These are phyloP conservation scores for Clonostachys rhizophaga DNA, from an alignment of 2,329 filamentous ascomycete species.

Conservation along the genomic window DNA sequence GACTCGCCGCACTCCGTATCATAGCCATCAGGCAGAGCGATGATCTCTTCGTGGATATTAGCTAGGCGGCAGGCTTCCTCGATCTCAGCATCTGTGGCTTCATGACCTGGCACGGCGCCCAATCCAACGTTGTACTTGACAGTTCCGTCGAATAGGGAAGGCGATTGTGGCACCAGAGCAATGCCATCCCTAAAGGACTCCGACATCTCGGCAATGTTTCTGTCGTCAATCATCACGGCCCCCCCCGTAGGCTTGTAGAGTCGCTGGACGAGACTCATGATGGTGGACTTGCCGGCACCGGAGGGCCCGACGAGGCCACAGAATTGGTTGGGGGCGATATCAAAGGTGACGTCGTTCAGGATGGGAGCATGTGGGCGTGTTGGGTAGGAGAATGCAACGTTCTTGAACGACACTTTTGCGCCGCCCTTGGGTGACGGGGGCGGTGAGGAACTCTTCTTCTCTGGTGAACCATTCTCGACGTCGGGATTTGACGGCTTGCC, in stretches of 20 bases:
- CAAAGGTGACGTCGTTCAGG: constrained; percentile 33
- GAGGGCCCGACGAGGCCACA: constrained; percentile 40
- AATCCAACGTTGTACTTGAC: constrained; percentile 49
- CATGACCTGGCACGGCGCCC: constrained; percentile 42
- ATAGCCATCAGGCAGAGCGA: constrained; percentile 47
- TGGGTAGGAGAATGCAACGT: constrained; percentile 38
- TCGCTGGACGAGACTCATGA: constrained; percentile 42
- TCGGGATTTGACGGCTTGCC: constrained; percentile 18
- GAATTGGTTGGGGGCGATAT: constrained; percentile 34
- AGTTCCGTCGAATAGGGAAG: constrained; percentile 45
- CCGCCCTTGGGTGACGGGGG: constrained; percentile 15
- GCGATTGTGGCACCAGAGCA: constrained; percentile 38
- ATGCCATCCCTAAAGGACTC: constrained; percentile 32
- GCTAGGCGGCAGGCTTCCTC: constrained; percentile 45
- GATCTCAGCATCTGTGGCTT: constrained; percentile 44
- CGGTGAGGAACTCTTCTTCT: constrained; percentile 6
- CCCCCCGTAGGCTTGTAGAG: constrained; percentile 44
- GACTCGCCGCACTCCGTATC: constrained; percentile 47
- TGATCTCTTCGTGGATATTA: constrained; percentile 49
- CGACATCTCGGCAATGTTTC: constrained; percentile 34
- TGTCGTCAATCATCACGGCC: constrained; percentile 37
- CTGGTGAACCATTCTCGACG: constrained; percentile 27
- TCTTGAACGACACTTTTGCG: constrained; percentile 33
- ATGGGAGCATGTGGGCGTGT: constrained; percentile 25
- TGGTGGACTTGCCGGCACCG: constrained; percentile 42